phyloP scores from a whole-genome alignment of 257 asterid species.

The Linaria vulgaris region DNA sequence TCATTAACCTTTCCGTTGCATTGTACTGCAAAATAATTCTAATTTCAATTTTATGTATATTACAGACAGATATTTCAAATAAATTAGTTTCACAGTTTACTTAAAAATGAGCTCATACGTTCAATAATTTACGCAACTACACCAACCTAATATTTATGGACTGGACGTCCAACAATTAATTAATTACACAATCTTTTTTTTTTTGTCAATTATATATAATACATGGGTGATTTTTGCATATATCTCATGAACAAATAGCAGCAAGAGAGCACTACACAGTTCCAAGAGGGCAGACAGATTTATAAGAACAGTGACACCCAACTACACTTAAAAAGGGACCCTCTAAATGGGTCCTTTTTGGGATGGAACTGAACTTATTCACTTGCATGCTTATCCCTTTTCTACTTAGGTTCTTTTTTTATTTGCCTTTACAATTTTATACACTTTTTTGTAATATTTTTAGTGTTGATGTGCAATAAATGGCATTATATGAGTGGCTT shows the following conservation, averaged over 20 bases:
- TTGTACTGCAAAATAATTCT: no score
- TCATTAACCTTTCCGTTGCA: no score
- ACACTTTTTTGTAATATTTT: not conserved
- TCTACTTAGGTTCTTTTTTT: slow-evolving; percentile 18
- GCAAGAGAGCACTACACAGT: slow-evolving; percentile 28
- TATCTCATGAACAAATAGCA: slow-evolving; percentile 17
- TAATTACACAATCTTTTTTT: no score
- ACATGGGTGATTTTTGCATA: no score
- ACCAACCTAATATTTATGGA: no score
- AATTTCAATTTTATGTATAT: no score
- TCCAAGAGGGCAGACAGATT: slow-evolving; percentile 27
- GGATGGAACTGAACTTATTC: slow-evolving; percentile 33
- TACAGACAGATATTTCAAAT: no score
- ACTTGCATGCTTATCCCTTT: slow-evolving; percentile 33
- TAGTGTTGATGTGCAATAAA: slow-evolving; percentile 8
- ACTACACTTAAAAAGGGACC: slow-evolving; percentile 32
- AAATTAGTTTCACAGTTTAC: no score
- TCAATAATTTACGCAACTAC: no score
- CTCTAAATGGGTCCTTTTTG: slow-evolving; percentile 30
- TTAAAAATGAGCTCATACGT: no score
- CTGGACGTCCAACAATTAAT: no score
- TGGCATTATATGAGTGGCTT: slow-evolving; percentile 20
- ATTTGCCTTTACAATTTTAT: not conserved
- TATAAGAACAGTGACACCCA: slow-evolving; percentile 35
- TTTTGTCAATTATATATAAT: no score